Percentiles rank a stretch among this genome's conserved stretches.
Conservation (phyloP, 306 rosid genomes). For the Arachis hypogaea region DNA sequence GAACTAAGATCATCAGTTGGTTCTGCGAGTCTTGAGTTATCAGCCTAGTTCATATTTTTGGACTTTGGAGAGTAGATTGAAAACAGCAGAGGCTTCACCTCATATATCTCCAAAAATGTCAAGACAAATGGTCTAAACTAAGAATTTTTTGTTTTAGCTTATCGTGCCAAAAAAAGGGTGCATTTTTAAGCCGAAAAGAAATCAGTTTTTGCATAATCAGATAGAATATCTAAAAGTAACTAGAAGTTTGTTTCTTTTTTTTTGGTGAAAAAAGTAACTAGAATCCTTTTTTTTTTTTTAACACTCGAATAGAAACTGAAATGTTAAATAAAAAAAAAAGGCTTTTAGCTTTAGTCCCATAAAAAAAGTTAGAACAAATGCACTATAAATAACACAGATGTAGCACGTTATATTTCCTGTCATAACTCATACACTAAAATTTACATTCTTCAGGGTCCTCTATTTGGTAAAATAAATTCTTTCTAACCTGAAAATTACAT, state of each 20-base stretch:
- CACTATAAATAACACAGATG: not conserved
- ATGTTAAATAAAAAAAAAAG: no score
- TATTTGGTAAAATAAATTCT: not conserved
- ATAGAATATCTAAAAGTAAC: no score
- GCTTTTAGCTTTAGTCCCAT: no score
- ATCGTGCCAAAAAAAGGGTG: no score
- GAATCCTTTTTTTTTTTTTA: no score
- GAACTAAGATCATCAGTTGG: constrained; percentile 4
- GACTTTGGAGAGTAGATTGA: not conserved
- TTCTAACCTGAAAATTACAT: not conserved
- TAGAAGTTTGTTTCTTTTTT: no score
- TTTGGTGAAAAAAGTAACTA: no score
- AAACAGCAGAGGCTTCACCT: constrained; percentile 3
- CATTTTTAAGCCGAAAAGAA: no score
- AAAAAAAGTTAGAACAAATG: no score
- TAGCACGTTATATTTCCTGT: constrained; percentile 1
- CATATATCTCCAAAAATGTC: not conserved
- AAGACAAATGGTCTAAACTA: not conserved
- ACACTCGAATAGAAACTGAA: no score
- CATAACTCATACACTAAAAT: not conserved
- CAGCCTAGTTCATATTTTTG: constrained; percentile 3
- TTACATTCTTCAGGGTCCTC: not conserved
- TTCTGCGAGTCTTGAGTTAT: not conserved
- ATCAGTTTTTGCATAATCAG: no score
- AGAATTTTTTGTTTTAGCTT: no score